Conservation (phyloP, 805 yeast species). For the Candida tammaniensis region DNA sequence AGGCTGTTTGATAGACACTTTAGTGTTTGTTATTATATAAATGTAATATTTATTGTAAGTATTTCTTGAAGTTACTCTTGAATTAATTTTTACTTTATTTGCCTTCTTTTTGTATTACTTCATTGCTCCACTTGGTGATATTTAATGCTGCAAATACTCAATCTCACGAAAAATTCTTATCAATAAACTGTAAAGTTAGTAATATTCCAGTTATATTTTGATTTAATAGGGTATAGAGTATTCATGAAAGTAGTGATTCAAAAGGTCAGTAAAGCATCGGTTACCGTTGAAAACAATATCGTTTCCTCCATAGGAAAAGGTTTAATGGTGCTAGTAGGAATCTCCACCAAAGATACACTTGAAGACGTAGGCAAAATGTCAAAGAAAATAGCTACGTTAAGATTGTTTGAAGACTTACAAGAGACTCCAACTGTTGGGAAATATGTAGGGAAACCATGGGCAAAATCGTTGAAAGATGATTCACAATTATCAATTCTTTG, state of each 20-base stretch:
- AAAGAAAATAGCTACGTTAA: constrained; percentile 59
- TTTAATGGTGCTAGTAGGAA: constrained; percentile 78
- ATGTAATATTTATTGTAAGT: too few species aligned
- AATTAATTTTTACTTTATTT: too few species aligned
- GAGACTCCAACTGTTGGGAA: constrained; percentile 39
- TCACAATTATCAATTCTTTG: constrained; percentile 71
- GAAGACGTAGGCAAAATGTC: constrained; percentile 72
- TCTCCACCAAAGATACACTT: constrained; percentile 70
- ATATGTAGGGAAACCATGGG: constrained; percentile 74
- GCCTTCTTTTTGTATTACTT: too few species aligned
- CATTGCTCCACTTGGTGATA: too few species aligned
- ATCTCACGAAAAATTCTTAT: too few species aligned
- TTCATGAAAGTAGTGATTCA: constrained; percentile 88
- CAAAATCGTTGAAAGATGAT: constrained; percentile 57
- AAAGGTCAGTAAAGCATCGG: constrained; percentile 85
- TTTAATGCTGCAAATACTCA: too few species aligned
- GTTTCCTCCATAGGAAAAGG: constrained; percentile 77
- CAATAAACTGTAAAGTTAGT: too few species aligned
- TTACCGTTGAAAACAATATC: constrained; percentile 68
- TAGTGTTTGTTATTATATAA: not conserved
- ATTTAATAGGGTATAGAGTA: not conserved
- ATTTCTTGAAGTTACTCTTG: too few species aligned
- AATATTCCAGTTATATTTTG: too few species aligned
- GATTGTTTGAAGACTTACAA: constrained; percentile 67
- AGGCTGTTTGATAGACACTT: not conserved